Base-by-base conservation (phyloP, 2,329 filamentous ascomycete genomes). In the Claviceps humidiphila region DNA sequence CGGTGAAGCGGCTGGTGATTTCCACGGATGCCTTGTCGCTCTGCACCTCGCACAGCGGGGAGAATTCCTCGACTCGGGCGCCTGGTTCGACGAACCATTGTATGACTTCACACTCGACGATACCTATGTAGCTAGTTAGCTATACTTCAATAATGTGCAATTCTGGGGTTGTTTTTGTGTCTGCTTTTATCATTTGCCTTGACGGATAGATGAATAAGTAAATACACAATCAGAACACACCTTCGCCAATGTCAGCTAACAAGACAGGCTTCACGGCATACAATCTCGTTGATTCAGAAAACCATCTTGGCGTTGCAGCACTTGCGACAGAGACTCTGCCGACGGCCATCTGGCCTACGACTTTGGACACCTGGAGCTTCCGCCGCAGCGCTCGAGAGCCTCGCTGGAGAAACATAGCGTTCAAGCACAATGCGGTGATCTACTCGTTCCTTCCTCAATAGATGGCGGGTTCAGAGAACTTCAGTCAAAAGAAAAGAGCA, bases 1-100 rank as follows among this genome's bases (percentile, higher is more conserved):
- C 93, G 53, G 90, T 83, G 68, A 95, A 98, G 51, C 93, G 84
- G 62, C 90, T 96, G 41, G 93, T 97, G 60, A 98, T 98, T 76
- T 97, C 79, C 22, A 84, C 80, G 1, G 81, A 81, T 49, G 93
- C 93, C 70, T 98, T 98, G 72, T 98, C 93, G 62, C 90, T 96
- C 68, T 97, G 93, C 45, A 98, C 94, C 72, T 98, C 93, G 71
- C 93, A 98, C 47, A 98, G 78, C 55, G 91, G 93, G 60, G 94
- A 93, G 78, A 95, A 98, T 73, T 98, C 91, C 72, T 98, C 90
- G 61, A 98, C 90, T 53, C 87, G 84, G 39, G 93, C 93, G 54
- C 90, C 91, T 49, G 94, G 89, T 70, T 96, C 86, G 58, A 98
- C 91, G 67, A 97, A 98, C 93, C 93, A 98, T 74, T 98, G 93